A percentile compares a stretch with the other conserved stretches of the same genome.
Evolutionary conservation across 148 eudicot species (phyloP).

Genomic region (Rhododendron henanense): DNA sequence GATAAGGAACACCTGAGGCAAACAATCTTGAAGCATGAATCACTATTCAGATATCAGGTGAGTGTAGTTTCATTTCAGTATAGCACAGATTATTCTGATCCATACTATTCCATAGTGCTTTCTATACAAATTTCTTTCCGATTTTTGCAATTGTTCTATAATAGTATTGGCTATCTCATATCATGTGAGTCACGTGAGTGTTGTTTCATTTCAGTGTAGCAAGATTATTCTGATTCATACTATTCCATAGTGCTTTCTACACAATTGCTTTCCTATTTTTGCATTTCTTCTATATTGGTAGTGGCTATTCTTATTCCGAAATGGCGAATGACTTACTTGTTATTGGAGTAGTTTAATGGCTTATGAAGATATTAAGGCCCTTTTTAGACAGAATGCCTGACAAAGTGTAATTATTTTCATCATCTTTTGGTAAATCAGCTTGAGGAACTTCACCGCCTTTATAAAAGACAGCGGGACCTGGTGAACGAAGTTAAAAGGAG

Average conservation of each 20-base stretch:
- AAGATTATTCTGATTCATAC: neutral
- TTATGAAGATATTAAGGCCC: neutral
- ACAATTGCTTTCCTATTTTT: neutral
- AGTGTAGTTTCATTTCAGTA: neutral
- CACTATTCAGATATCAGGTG: slow-evolving; percentile 45
- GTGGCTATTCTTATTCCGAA: neutral
- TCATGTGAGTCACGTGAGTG: slow-evolving; percentile 42
- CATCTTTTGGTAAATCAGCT: slow-evolving; percentile 23
- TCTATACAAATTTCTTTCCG: neutral
- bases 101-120: neutral
- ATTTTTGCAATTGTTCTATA: neutral
- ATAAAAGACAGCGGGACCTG: slow-evolving; percentile 40
- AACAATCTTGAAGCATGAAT: slow-evolving; percentile 44
- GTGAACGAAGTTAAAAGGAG: slow-evolving; percentile 29
- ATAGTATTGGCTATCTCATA: neutral
- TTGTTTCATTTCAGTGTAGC: neutral
- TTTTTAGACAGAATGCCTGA: neutral
- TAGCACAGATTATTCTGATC: neutral
- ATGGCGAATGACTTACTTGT: neutral
- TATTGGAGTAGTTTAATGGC: neutral
- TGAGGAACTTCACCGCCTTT: slow-evolving; percentile 49
- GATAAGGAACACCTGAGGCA: slow-evolving; percentile 28
- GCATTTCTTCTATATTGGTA: neutral
- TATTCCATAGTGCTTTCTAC: neutral
- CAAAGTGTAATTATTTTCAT: neutral